Conservation (phyloP, 1,284 basidiomycete genomes). For the Malassezia cuniculi region DNA sequence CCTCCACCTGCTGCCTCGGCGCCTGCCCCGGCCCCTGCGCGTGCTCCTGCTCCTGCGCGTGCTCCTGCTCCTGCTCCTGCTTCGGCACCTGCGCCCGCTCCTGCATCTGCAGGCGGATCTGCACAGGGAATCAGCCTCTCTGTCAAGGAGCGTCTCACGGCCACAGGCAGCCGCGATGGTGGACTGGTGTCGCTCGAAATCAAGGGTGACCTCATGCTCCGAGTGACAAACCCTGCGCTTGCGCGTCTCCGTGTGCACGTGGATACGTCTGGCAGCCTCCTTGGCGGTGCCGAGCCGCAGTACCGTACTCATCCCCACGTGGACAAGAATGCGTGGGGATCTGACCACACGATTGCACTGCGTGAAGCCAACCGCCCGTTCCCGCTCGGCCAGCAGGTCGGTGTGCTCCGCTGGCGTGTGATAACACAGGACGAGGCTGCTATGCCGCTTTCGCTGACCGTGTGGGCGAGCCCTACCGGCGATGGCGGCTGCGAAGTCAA, state of each 20-base stretch:
- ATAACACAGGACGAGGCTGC: slow-evolving; percentile 78
- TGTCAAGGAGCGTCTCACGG: slow-evolving; percentile 69
- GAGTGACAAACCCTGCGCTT: slow-evolving; percentile 62
- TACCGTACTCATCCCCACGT: slow-evolving; percentile 96
- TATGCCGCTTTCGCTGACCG: slow-evolving; percentile 82
- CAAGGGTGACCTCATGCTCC: slow-evolving; percentile 84
- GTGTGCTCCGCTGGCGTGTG: slow-evolving; percentile 75
- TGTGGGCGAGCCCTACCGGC: slow-evolving; percentile 84
- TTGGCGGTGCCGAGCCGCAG: slow-evolving; percentile 58
- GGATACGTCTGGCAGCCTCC: slow-evolving; percentile 50
- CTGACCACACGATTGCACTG: slow-evolving; percentile 60
- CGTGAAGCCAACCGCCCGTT: slow-evolving; percentile 72
- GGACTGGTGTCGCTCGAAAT: slow-evolving; percentile 78
- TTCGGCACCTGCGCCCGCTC: not conserved
- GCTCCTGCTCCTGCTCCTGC: slow-evolving; percentile 1
- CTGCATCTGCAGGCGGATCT: not conserved
- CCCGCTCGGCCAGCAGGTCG: slow-evolving; percentile 71
- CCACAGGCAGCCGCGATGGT: slow-evolving; percentile 74
- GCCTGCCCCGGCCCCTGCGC: not conserved
- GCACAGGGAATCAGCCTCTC: not conserved
- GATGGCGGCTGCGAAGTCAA: slow-evolving; percentile 68
- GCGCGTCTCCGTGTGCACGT: slow-evolving; percentile 66
- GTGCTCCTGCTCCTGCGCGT: not conserved
- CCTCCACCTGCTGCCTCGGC: too few species aligned
- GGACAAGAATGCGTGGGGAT: slow-evolving; percentile 63